A percentile compares a stretch with the other conserved stretches of the same genome.
Evolutionary conservation across 2,329 filamentous ascomycete genomes (phyloP).

Genomic region (Hymenoscyphus albidus): DNA sequence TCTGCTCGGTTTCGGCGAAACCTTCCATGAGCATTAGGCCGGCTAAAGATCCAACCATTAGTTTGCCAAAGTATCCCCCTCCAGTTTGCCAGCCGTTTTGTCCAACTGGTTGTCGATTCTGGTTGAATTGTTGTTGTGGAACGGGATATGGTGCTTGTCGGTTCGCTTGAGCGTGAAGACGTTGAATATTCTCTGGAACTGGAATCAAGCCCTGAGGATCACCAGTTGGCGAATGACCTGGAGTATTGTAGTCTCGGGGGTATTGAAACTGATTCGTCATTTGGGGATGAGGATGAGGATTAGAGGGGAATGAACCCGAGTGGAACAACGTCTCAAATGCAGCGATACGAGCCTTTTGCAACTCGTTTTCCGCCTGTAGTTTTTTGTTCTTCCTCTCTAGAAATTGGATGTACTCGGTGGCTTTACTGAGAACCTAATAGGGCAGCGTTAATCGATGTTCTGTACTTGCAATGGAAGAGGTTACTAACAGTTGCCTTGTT

Average conservation of each 20-base stretch:
- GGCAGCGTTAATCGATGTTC: not conserved
- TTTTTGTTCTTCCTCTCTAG: conserved; percentile 86
- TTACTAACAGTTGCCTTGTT: conserved; percentile 84
- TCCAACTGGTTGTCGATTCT: conserved; percentile 50
- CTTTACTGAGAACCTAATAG: conserved; percentile 69
- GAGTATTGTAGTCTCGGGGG: conserved; percentile 30
- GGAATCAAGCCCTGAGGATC: conserved; percentile 58
- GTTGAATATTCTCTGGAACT: conserved; percentile 60
- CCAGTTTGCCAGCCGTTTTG: conserved; percentile 53
- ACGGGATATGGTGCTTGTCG: conserved; percentile 35
- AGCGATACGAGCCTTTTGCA: conserved; percentile 73
- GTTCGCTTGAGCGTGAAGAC: conserved; percentile 29
- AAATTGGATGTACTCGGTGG: conserved; percentile 93
- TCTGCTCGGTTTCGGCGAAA: conserved; percentile 58
- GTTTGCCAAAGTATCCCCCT: conserved; percentile 62
- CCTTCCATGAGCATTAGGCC: conserved; percentile 90
- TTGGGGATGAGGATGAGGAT: conserved; percentile 49
- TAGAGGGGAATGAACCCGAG: conserved; percentile 62
- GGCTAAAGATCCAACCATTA: conserved; percentile 90
- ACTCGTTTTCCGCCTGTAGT: conserved; percentile 74
- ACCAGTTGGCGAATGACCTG: conserved; percentile 29
- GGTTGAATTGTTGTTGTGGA: conserved; percentile 41
- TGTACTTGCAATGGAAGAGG: not conserved
- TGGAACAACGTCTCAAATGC: conserved; percentile 77
- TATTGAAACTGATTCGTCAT: conserved; percentile 38